Base-by-base conservation (phyloP, 2,329 filamentous ascomycete species). In the Calonectria honghensis region DNA sequence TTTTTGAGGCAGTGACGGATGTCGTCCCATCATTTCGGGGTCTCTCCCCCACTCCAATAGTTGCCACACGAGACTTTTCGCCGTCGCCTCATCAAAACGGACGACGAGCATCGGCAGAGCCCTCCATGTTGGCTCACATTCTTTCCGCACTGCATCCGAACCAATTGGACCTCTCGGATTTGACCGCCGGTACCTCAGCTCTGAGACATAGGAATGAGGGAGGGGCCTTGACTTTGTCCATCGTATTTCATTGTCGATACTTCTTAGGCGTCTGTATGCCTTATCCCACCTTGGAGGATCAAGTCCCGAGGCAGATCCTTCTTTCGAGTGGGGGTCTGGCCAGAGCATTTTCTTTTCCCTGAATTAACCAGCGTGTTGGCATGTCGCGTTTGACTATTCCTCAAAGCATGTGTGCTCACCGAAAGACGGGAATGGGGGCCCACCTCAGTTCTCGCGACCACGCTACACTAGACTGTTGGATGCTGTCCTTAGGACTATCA, bases 341-440 rank as follows among this genome's bases (percentile, higher is more conserved):
- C 18, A 20, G 24, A 10, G n/a, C 31, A 13, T 48, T 48, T 29
- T 29, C 9, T 24, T 24, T 32, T 9, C 20, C 9, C 14, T 14
- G 14, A 10, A 37, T 32, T 20, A 29, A 7, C 29, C 45, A 7
- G 39, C 61, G 41, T 31, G 31, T 59, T 29, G 13, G 32, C 14
- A 31, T 14, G 16, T 61, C 41, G 32, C 16, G 54, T 61, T 63
- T 45, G 70, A 57, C 50, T 45, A 52, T 57, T 20, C 27, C 32
- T 29, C 57, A 13, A 20, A 65, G 50, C 50, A 32, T 16, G 31
- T 31, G 24, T 41, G 16, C 32, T 63, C 41, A 16, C 24, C 27
- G 52, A 32, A 57, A 39, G 51, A 32, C 10, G 66, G 70, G 45
- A 64, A 45, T 63, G 64, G 16, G 24, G 57, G 14, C 57, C 45